Percentiles rank a stretch among this genome's conserved stretches.
Evolutionary conservation across 164 flowering plant genomes (phyloP).

Genomic region (Berberis vulgaris): DNA sequence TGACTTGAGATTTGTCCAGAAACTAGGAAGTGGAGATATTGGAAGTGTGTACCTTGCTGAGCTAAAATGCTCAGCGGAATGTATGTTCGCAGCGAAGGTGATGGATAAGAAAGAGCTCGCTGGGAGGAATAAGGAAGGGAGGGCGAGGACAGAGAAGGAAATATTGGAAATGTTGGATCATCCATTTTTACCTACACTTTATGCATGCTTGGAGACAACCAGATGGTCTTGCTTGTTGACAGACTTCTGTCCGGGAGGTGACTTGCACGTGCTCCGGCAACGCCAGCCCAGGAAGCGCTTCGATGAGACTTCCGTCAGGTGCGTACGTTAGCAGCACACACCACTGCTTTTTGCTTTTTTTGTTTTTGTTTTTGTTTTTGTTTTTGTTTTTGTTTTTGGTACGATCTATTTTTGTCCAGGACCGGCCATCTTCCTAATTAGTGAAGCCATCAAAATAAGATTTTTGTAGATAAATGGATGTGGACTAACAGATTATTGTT

Average conservation of each 20-base stretch:
- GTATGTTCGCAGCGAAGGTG: constrained; percentile 54
- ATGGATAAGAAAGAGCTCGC: constrained; percentile 64
- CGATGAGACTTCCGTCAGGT: constrained; percentile 61
- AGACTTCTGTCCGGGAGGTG: constrained; percentile 85
- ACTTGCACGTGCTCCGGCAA: constrained; percentile 73
- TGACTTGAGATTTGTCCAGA: constrained; percentile 31
- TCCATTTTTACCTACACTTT: constrained; percentile 71
- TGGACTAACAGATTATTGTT: too few relatives aligned
- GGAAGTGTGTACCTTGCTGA: constrained; percentile 72
- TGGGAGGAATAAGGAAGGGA: constrained; percentile 44
- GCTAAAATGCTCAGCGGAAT: constrained; percentile 27
- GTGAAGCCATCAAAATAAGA: too few relatives aligned
- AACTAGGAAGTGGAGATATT: constrained; percentile 76
- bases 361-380: too few relatives aligned
- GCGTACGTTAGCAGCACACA: background rate
- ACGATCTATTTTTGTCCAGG: too few relatives aligned
- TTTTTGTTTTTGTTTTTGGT: background rate
- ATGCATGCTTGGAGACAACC: constrained; percentile 38
- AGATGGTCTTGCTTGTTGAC: constrained; percentile 59
- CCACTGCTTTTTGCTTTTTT: background rate
- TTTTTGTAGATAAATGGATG: too few relatives aligned
- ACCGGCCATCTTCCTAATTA: too few relatives aligned
- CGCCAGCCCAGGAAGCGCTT: constrained; percentile 53
- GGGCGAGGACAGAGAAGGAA: constrained; percentile 61
- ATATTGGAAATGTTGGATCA: constrained; percentile 60